phyloP scores from a whole-genome alignment of 2,329 filamentous ascomycete species.

The Cadophora luteo-olivacea region DNA sequence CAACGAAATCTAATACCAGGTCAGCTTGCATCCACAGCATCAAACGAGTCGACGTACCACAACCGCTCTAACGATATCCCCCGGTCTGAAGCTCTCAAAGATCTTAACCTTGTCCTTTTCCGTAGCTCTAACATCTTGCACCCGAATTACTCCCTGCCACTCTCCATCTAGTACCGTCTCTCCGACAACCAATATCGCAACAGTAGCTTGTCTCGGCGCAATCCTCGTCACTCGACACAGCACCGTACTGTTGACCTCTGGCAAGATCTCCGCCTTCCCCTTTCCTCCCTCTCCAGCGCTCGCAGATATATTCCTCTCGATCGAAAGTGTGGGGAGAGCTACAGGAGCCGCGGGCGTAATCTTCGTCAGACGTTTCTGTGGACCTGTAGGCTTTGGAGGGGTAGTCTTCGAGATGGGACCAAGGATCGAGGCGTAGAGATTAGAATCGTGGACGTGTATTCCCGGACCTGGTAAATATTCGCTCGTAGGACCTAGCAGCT shows the following conservation, averaged over 20 bases:
- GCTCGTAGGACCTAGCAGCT: slow-evolving; percentile 72
- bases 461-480: slow-evolving; percentile 79
- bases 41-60: slow-evolving; percentile 60
- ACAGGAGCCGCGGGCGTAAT: slow-evolving; percentile 54
- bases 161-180: slow-evolving; percentile 75
- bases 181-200: slow-evolving; percentile 85
- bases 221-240: slow-evolving; percentile 87
- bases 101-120: slow-evolving; percentile 96
- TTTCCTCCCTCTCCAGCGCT: slow-evolving; percentile 27
- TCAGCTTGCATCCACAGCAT: neutral
- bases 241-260: slow-evolving; percentile 80
- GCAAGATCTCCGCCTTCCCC: slow-evolving; percentile 73
- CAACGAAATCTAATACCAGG: slow-evolving; percentile 75
- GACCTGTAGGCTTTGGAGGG: slow-evolving; percentile 50
- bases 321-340: slow-evolving; percentile 61
- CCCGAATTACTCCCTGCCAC: slow-evolving; percentile 84
- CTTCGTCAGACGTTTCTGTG: slow-evolving; percentile 65
- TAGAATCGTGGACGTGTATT: slow-evolving; percentile 79
- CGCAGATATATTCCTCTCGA: slow-evolving; percentile 47
- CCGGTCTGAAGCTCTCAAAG: slow-evolving; percentile 88
- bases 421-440: slow-evolving; percentile 82
- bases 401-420: slow-evolving; percentile 68
- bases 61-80: slow-evolving; percentile 86
- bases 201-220: slow-evolving; percentile 81
- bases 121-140: slow-evolving; percentile 91